Conservation (phyloP, 2,329 filamentous ascomycete species). For the Cladobotryum protrusum region DNA sequence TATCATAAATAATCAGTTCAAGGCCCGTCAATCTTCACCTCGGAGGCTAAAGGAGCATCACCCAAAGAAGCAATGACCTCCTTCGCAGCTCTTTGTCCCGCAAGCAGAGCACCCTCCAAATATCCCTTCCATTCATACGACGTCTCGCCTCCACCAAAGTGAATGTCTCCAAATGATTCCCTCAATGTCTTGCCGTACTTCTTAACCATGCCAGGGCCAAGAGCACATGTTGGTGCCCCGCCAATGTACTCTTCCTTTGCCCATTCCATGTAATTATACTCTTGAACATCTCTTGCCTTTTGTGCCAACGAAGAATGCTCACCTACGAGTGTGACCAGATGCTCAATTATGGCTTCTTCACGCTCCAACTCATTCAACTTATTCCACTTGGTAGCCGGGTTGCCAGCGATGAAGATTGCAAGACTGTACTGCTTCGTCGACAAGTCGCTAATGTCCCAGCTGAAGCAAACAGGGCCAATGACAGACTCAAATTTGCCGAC, state of each 20-base stretch:
- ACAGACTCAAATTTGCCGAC: conserved; percentile 36
- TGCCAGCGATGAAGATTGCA: too few relatives aligned
- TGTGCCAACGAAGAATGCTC: conserved; percentile 3
- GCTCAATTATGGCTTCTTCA: conserved; percentile 15
- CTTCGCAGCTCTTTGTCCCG: conserved; percentile 16
- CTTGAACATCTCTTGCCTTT: conserved; percentile 9
- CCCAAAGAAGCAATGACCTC: conserved; percentile 12
- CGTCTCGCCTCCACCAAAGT: conserved; percentile 22
- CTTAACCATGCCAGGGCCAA: neutral
- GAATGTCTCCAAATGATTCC: conserved; percentile 12
- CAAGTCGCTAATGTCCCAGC: conserved; percentile 20
- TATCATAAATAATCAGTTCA: too few relatives aligned
- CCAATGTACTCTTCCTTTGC: conserved; percentile 15
- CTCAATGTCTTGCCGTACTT: too few relatives aligned
- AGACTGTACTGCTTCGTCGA: too few relatives aligned
- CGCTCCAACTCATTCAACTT: conserved; percentile 11
- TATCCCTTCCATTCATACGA: conserved; percentile 21
- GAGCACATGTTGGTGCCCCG: conserved; percentile 12
- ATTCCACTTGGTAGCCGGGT: conserved; percentile 21
- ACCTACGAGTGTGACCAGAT: conserved; percentile 14
- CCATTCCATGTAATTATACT: conserved; percentile 15
- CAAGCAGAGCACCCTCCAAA: conserved; percentile 20
- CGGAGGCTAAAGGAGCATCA: too few relatives aligned
- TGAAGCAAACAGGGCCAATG: conserved; percentile 22
- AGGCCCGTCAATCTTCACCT: too few relatives aligned